Evolutionary conservation across 352 stramenopile species (phyloP).

Genomic region (Globisporangium emineosum): DNA sequence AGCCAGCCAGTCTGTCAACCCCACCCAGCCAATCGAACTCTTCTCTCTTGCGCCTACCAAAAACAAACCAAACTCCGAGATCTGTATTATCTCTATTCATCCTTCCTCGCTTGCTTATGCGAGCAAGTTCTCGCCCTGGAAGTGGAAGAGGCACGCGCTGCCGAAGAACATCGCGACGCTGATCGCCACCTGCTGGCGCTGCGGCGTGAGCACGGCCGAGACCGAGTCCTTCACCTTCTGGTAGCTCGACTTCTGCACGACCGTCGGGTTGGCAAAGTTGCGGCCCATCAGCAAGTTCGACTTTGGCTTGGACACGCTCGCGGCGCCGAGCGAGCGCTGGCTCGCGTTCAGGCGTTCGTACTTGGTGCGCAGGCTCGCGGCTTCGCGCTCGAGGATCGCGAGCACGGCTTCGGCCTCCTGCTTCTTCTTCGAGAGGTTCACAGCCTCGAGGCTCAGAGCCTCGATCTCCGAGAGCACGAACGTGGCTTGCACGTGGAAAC

Average conservation of each 20-base stretch:
- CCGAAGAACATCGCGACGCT: slow-evolving; percentile 77
- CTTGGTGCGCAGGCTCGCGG: slow-evolving; percentile 69
- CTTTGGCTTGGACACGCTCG: slow-evolving; percentile 62
- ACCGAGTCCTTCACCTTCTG: slow-evolving; percentile 65
- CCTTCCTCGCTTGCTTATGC: slow-evolving; percentile 28
- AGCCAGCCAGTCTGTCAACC: neutral
- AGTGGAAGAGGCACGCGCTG: slow-evolving; percentile 76
- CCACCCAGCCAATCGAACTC: neutral
- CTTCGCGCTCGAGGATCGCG: slow-evolving; percentile 66
- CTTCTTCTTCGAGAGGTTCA: slow-evolving; percentile 78
- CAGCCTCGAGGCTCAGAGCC: slow-evolving; percentile 66
- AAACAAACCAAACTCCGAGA: slow-evolving; percentile 1
- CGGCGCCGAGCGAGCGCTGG: slow-evolving; percentile 56
- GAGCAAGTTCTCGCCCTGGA: slow-evolving; percentile 81
- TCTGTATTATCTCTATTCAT: slow-evolving; percentile 4
- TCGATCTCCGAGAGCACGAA: slow-evolving; percentile 78
- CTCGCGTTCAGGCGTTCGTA: slow-evolving; percentile 80
- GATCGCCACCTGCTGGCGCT: slow-evolving; percentile 70
- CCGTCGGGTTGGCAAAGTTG: slow-evolving; percentile 35
- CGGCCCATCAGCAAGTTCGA: slow-evolving; percentile 50
- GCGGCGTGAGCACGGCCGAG: slow-evolving; percentile 57
- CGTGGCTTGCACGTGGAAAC: slow-evolving; percentile 67
- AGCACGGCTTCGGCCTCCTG: slow-evolving; percentile 69
- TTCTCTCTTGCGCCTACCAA: neutral
- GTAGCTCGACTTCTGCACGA: slow-evolving; percentile 58